Evolutionary conservation across 2,329 filamentous ascomycete species (phyloP), one percentile per base, ranked within the genome.

Genomic region (Alternaria alternata): DNA sequence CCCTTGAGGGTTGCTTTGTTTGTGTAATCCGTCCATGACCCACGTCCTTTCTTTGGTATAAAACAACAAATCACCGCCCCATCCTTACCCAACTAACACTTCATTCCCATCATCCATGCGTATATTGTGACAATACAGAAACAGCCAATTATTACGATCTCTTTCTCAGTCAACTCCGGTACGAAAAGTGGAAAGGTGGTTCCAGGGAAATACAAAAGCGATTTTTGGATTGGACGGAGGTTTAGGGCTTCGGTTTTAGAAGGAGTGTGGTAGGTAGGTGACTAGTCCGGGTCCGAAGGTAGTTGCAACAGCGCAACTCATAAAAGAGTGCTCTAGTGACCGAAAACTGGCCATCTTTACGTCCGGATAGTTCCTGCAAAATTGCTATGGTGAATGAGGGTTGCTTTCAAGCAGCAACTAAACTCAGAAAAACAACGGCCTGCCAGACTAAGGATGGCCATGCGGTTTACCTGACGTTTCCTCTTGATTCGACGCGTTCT

Each of bases 391-490:
- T 51, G 24, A 36, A 38, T 42, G 26, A 42, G 28, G 36, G 18
- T 18, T 44, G 54, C 47, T 7, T 51, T 55, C 34, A 38, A 38
- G 42, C 36, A 43, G 42, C 36, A 34, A 42, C 34, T 34, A 18
- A 20, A 18, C 26, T 51, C 46, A 43, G 54, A 28, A 36, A 34
- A 26, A 36, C 41, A 22, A 57, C 42, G 53, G 22, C 30, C 46
- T 52, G 20, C 47, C 26, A 51, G 48, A 39, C 66, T 71, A 75
- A 14, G 73, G 71, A 43, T 75, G 72, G 42, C 72, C 73, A 46
- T 65, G 66, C 7, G 72, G 72, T 57, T 72, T 73, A 14, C 61
- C 59, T n/a, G 65, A 58, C 47, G 53, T 61, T 18, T 64, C 62
- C 14, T 64, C 62, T 32, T 63, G 61, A 32, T 66, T 38, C 1